Conservation (phyloP, 305 asterid species). For the Solanum aculeatissimum region DNA sequence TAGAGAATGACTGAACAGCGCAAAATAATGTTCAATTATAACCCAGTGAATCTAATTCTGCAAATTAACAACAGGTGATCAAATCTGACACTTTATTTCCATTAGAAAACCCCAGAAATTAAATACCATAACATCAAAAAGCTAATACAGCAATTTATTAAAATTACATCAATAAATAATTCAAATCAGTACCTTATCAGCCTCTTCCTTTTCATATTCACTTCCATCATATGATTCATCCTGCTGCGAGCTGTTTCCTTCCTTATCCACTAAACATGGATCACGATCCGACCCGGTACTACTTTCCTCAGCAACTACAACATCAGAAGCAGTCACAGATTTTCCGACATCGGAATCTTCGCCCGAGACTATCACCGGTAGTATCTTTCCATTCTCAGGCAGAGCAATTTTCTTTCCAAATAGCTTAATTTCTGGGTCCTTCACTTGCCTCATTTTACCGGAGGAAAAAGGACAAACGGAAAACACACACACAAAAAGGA, state of each 20-base stretch:
- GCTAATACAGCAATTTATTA: neutral
- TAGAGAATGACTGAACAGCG: neutral
- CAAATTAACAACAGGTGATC: neutral
- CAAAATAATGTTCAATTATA: neutral
- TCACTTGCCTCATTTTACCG: conserved; percentile 21
- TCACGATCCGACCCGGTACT: conserved; percentile 20
- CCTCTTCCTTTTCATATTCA: conserved; percentile 21
- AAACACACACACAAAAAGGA: neutral
- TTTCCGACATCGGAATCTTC: conserved; percentile 14
- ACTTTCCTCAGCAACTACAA: conserved; percentile 2
- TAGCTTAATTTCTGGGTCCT: conserved; percentile 52
- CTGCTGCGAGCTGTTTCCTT: neutral
- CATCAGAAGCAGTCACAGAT: neutral
- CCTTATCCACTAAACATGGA: conserved; percentile 12
- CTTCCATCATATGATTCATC: conserved; percentile 12
- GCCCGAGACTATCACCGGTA: neutral
- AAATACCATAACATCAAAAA: neutral
- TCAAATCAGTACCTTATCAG: conserved; percentile 28
- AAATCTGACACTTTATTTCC: neutral
- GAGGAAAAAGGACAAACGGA: neutral
- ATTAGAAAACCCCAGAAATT: neutral
- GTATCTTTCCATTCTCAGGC: conserved; percentile 28
- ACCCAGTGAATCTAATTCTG: too few relatives aligned
- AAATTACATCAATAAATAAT: neutral
- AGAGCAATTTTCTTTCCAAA: conserved; percentile 56